Base-by-base conservation (phyloP, 2,329 filamentous ascomycete species). In the Cadophora luteo-olivacea region DNA sequence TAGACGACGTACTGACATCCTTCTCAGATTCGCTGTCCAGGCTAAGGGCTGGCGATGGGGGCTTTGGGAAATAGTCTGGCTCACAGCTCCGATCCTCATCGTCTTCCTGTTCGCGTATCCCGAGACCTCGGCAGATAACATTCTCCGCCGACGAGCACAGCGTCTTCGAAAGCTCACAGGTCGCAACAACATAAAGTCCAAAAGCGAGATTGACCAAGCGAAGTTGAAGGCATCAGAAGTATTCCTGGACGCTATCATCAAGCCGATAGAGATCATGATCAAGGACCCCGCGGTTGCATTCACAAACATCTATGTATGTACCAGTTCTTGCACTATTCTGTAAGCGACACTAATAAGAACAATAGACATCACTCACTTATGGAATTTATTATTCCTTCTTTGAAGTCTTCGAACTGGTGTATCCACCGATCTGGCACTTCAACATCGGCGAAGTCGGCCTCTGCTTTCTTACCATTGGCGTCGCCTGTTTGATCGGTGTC, bases 401-500 rank as follows among this genome's bases (percentile, higher is more conserved):
- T 75, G 88, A 90, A 74, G 84, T 84, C n/a, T 90, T 91, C 77
- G 87, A 87, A 7, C 80, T 89, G n/a, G 86, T 90, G 68, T 91
- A 88, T 75, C 81, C 82, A 3, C 81, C 81, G 36, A 80, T 84
- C 72, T 91, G 91, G 77, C 75, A 78, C 75, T 89, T 91, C 83
- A 84, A 82, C 70, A 77, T 85, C 3, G 86, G 87, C 51, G 76
- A 87, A 69, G 78, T 85, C 67, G 86, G 87, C 24, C 82, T 90
- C 22, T 83, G 87, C 67, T 90, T 90, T 80, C 78, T 88, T 57
- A 85, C 84, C 70, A 82, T 89, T 73, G 79, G 87, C 36, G 82
- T 89, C 25, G 81, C 84, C 7, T 86, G 84, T 73, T 68, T 86
- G 48, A 79, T 86, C 33, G 78, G 73, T 60, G 67, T 80, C 48